Evolutionary conservation across 2,329 filamentous ascomycete genomes (phyloP), one percentile per base, ranked within the genome.

Genomic region (Huntiella moniliformis): DNA sequence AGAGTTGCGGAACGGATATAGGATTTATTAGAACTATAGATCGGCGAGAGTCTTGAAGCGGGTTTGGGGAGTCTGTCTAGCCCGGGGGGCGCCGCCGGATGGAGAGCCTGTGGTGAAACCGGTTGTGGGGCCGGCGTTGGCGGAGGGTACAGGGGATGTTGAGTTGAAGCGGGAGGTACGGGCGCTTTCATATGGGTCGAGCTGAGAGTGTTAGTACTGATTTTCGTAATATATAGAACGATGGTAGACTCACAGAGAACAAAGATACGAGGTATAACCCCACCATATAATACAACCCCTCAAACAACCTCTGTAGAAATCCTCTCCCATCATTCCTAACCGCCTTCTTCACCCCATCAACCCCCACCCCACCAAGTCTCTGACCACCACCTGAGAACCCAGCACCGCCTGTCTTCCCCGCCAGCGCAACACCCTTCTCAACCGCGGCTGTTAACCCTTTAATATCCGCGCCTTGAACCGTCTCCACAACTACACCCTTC

Each of bases 401-500:
- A 2, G 67, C 64, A 42, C 65, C 67, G 1, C 61, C 54, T 4
- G 64, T 58, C 12, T 61, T 56, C 32, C 58, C 60, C 7, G 61
- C 60, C 13, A 78, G 63, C 57, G 73, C 73, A 44, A 76, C 65
- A 3, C 73, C 74, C 58, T 81, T 81, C 55, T 79, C 77, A 52
- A 95, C 78, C 17, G 82, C 83, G 47, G 76, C 71, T 33, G 77
- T 80, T 38, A 98, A 74, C 44, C 76, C 78, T 8, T 77, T 70
- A 1, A 78, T 73, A 64, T 94, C 82, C 32, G 87, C 86, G 54
- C 91, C 91, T 56, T 74, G 72, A 57, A 94, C 77, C 31, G 81
- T 86, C 53, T 83, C 73, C 57, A 82, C 71, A 55, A 79, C 74
- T 52, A 71, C 67, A 55, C 79, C 79, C 58, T 74, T 76, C 64